Percentiles rank a stretch among this genome's conserved stretches.
Conservation (phyloP, 352 stramenopile species). For the Pythium apleroticum region DNA sequence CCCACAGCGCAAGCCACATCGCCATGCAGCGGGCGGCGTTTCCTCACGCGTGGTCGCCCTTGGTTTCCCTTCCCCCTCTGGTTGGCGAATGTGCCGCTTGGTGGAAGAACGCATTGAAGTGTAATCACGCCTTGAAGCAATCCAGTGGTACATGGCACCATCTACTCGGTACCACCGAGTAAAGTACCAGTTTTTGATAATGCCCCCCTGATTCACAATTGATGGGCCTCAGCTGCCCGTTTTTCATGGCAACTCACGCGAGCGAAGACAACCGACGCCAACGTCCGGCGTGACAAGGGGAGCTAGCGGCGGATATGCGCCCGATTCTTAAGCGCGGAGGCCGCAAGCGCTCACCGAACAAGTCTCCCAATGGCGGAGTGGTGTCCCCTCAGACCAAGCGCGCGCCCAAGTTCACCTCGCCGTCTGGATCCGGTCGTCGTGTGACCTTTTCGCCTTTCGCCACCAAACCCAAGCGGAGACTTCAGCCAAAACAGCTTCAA, state of each 20-base stretch:
- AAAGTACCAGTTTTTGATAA: neutral
- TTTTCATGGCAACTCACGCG: neutral
- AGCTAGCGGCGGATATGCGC: slow-evolving; percentile 22
- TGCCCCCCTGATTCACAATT: neutral
- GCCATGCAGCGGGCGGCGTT: neutral
- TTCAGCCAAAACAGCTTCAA: slow-evolving; percentile 15
- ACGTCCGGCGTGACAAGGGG: neutral
- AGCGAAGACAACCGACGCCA: neutral
- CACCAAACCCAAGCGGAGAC: slow-evolving; percentile 33
- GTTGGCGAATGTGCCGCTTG: slow-evolving; percentile 2
- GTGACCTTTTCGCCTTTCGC: slow-evolving; percentile 83
- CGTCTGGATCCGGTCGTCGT: slow-evolving; percentile 31
- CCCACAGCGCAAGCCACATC: slow-evolving; percentile 24
- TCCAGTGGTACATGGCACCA: slow-evolving; percentile 11
- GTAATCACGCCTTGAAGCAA: slow-evolving; percentile 4
- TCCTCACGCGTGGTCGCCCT: neutral
- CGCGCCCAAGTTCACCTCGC: slow-evolving; percentile 29
- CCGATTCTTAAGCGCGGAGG: slow-evolving; percentile 61
- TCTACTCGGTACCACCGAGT: slow-evolving; percentile 14
- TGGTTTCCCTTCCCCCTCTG: slow-evolving; percentile 1
- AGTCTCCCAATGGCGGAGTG: slow-evolving; percentile 17
- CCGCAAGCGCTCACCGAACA: slow-evolving; percentile 23
- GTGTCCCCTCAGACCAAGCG: slow-evolving; percentile 26
- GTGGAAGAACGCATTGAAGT: too few relatives aligned
- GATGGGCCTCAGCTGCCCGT: neutral